These are phyloP conservation scores for Bipolaris sorokiniana DNA, from an alignment of 2,329 filamentous ascomycete species.

Conservation along the genomic window DNA sequence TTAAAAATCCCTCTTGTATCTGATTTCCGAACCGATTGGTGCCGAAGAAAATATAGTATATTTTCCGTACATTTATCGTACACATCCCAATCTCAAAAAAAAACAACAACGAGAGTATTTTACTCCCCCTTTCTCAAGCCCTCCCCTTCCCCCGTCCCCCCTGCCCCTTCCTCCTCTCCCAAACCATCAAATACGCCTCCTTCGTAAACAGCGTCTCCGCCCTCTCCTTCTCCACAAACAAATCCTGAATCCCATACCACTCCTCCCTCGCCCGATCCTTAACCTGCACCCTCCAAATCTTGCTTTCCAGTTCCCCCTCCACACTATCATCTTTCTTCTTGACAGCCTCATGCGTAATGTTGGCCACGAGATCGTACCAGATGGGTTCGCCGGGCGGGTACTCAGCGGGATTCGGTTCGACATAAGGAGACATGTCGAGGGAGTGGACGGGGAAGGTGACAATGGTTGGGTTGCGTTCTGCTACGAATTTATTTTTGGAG, in stretches of 20 bases:
- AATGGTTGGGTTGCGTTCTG: conserved; percentile 95
- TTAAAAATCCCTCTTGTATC: neutral
- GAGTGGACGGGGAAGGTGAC: conserved; percentile 90
- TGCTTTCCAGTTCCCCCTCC: conserved; percentile 87
- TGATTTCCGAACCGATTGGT: neutral
- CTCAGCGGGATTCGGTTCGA: conserved; percentile 79
- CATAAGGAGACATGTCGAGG: conserved; percentile 87
- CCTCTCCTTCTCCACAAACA: conserved; percentile 89
- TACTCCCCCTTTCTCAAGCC: neutral
- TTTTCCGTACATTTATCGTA: no score
- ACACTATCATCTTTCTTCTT: conserved; percentile 79
- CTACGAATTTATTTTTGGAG: conserved; percentile 93
- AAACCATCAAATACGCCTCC: conserved; percentile 94
- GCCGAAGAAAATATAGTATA: no score
- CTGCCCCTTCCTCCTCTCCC: conserved; percentile 76
- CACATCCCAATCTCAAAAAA: no score
- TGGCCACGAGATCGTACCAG: conserved; percentile 93
- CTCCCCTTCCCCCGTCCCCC: neutral
- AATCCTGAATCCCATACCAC: conserved; percentile 92
- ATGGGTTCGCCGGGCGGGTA: conserved; percentile 80
- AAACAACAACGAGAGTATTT: no score
- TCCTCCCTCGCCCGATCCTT: conserved; percentile 79
- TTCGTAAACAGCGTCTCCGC: conserved; percentile 89
- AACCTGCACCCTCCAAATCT: conserved; percentile 94
- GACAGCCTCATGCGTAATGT: conserved; percentile 87